Evolutionary conservation across 1,139 yeast genomes (phyloP).

Genomic region (Kodamaea alishanica): DNA sequence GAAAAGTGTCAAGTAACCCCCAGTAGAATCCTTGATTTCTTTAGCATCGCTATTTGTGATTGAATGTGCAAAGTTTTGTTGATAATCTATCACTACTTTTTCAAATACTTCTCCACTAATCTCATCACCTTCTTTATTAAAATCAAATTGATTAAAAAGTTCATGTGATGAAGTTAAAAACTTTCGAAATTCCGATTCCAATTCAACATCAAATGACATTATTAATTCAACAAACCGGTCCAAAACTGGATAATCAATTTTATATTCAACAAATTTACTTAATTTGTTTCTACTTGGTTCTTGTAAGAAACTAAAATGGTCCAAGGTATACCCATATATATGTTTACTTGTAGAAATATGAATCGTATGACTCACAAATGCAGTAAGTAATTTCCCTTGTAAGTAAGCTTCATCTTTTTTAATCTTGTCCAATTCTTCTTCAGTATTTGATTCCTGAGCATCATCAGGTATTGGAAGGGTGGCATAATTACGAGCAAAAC

Average conservation of each 20-base stretch:
- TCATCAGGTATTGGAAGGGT: slow-evolving; percentile 44
- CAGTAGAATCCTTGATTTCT: slow-evolving; percentile 26
- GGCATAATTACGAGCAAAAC: slow-evolving; percentile 63
- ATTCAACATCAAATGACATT: slow-evolving; percentile 60
- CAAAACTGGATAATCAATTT: slow-evolving; percentile 20
- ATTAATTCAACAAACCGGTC: slow-evolving; percentile 54
- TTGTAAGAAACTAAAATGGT: slow-evolving; percentile 23
- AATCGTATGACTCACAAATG: slow-evolving; percentile 43
- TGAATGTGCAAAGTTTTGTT: slow-evolving; percentile 25
- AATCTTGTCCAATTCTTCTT: slow-evolving; percentile 38
- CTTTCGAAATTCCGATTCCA: slow-evolving; percentile 37
- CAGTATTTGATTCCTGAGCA: slow-evolving; percentile 19
- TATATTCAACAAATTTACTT: slow-evolving; percentile 14
- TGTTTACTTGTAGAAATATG: slow-evolving; percentile 32
- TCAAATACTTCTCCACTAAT: slow-evolving; percentile 32
- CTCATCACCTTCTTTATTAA: slow-evolving; percentile 9
- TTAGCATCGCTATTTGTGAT: slow-evolving; percentile 26
- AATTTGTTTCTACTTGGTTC: slow-evolving; percentile 11
- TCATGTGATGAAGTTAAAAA: slow-evolving; percentile 25
- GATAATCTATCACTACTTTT: slow-evolving; percentile 32
- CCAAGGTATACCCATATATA: slow-evolving; percentile 23
- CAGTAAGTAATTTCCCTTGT: slow-evolving; percentile 43
- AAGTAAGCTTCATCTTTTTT: slow-evolving; percentile 52
- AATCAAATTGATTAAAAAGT: slow-evolving; percentile 17
- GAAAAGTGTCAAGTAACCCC: slow-evolving; percentile 30